Base-by-base conservation (phyloP, 2,329 filamentous ascomycete species). In the Botryotinia globosa region DNA sequence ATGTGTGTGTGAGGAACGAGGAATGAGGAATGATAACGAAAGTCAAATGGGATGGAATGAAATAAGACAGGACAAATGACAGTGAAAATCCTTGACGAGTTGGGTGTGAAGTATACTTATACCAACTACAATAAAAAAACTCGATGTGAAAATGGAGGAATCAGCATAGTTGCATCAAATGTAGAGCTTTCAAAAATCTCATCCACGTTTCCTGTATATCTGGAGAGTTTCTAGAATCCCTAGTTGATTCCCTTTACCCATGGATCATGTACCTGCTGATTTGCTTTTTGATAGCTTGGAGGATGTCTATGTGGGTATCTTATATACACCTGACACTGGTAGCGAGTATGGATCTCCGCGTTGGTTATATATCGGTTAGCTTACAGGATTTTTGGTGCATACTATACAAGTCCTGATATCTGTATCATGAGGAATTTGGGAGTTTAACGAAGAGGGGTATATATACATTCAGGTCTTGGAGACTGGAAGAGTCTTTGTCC, bases 391-490 rank as follows among this genome's bases (percentile, higher is more conserved):
- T 45, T 7, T 45, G 44, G 25, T 12, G 25, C 0, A 25, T 25
- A 51, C 22, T 14, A 51, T 51, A 0, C 1, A 51, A 51, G 0
- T 25, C 7, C 45, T 25, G 1, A 0, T 51, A 12, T 25, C 20
- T 48, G 7, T 48, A 25, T 51, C 4, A 12, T 25, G 10, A 51
- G 45, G 4, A 51, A 8, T 7, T 51, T 16, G 12, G 10, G 5
- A 29, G 29, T 54, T 16, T 3, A 29, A 7, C 2, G 25, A 54
- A 14, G 1, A 54, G 7, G 25, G 3, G 16, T 54, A 54, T 18
- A 54, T n/a, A 29, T 7, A 54, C 16, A 29, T 7, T 0, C 12
- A 7, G 0, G 16, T 29, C 14, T 54, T 54, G 16, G 14, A 1
- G 10, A 54, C 12, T 7, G 4, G 25, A 54, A 54, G 25, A 4